Evolutionary conservation across 2,329 filamentous ascomycete genomes (phyloP), one percentile per base, ranked within the genome.

Genomic region (Berkeleyomyces basicola): DNA sequence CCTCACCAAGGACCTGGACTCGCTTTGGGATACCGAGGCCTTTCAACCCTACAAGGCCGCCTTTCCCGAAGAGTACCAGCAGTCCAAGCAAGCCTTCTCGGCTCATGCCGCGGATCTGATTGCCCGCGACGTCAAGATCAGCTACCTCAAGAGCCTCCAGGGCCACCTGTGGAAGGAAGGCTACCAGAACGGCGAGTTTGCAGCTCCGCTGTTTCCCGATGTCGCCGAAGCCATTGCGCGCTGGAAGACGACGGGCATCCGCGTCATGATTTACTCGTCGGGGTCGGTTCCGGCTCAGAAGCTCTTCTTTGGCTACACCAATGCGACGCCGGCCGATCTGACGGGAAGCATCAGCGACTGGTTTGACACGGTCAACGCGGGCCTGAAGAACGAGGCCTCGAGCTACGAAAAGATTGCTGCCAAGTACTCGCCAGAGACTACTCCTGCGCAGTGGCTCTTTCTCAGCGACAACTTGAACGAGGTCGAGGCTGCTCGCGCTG

Each of bases 331-430:
- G 16, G 74, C 78, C n/a, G 82, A 89, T 70, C 71, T 88, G 68
- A 80, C 77, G 3, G 74, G 74, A 1, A 71, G 82, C 63, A 79
- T 90, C 64, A 76, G 76, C 53, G 84, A 79, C 67, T 89, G 83
- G 78, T 92, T 89, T 70, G 88, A 93, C 71, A 92, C 88, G 3
- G 81, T 87, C 64, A 92, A 88, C 71, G 88, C 88, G 40, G 88
- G 88, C 1, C 78, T 81, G 63, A 93, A 93, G 76, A 81, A 79
- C 55, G 82, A 89, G 68, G 71, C 74, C 46, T 72, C 71, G 31
- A 91, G 87, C 71, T 93, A 92, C 73, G 72, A 74, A 67, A 82
- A 76, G 68, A 90, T 91, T 67, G 76, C 80, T 58, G 70, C 70
- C 44, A 69, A 68, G 44, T 64, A 70, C 63, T 59, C 61, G 1